Conservation (phyloP, 345 rosid genomes). For the Reutealis trisperma region DNA sequence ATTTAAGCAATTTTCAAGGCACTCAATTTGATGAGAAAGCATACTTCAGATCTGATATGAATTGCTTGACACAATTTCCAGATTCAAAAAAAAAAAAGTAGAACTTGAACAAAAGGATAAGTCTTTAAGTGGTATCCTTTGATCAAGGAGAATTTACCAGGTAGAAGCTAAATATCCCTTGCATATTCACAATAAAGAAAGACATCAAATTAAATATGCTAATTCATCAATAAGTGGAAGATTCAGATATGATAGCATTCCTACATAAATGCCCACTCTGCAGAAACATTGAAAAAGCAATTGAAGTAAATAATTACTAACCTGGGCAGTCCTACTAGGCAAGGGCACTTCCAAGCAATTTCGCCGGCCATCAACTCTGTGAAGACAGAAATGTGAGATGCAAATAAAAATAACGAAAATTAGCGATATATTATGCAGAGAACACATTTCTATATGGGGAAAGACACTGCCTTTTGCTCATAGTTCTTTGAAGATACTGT, state of each 20-base stretch:
- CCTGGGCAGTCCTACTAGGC: conserved; percentile 95
- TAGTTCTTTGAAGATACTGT: conserved; percentile 69
- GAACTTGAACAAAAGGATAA: not conserved
- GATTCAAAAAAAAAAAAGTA: not conserved
- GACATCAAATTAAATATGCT: not conserved
- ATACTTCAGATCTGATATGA: not conserved
- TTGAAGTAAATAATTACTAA: conserved; percentile 32
- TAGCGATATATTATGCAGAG: conserved; percentile 17
- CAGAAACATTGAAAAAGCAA: not conserved
- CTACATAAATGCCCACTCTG: not conserved
- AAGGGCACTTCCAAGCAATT: conserved; percentile 76
- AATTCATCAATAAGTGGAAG: not conserved
- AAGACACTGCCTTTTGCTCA: conserved; percentile 53
- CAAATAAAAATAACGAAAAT: conserved; percentile 7
- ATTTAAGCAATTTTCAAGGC: not conserved
- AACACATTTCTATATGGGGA: not conserved
- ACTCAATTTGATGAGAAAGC: not conserved
- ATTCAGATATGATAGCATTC: not conserved
- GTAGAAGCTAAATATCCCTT: not conserved
- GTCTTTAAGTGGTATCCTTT: not conserved
- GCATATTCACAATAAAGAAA: not conserved
- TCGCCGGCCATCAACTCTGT: conserved; percentile 75
- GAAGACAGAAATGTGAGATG: conserved; percentile 18
- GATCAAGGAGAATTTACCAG: not conserved
- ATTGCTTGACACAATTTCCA: not conserved